Conservation (phyloP, 176 grass and related monocot genomes). For the Secale cereale region DNA sequence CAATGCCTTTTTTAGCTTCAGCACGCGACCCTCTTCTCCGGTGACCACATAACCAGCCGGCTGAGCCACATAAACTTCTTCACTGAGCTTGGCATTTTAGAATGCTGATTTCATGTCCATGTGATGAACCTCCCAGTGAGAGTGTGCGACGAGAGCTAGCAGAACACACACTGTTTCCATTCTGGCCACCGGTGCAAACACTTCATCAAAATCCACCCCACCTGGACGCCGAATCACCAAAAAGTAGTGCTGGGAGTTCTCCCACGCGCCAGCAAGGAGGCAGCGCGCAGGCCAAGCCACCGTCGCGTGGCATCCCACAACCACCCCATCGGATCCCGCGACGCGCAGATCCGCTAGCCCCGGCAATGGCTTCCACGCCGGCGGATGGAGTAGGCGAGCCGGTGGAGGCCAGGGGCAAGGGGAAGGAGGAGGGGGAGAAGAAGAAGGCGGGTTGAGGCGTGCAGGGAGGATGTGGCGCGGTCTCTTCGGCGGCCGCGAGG, state of each 20-base stretch:
- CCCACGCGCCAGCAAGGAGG: neutral
- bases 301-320: neutral
- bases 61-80: too few relatives aligned
- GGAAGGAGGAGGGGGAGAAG: neutral
- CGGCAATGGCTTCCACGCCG: conserved; percentile 40
- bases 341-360: conserved; percentile 31
- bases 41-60: too few relatives aligned
- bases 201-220: too few relatives aligned
- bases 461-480: conserved; percentile 56
- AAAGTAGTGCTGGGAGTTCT: neutral
- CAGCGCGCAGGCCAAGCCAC: neutral
- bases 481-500: conserved; percentile 78
- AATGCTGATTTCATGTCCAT: too few relatives aligned
- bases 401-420: neutral
- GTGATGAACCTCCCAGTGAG: too few relatives aligned
- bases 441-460: conserved; percentile 42
- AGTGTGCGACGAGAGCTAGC: too few relatives aligned
- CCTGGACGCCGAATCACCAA: neutral
- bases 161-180: too few relatives aligned
- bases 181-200: too few relatives aligned
- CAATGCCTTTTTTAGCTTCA: too few relatives aligned
- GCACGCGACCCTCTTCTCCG: too few relatives aligned
- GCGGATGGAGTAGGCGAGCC: neutral
- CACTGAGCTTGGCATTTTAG: too few relatives aligned
- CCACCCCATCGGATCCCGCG: conserved; percentile 30